phyloP scores from a whole-genome alignment of 768 basidiomycete species.

The Hypholoma sublateritium region DNA sequence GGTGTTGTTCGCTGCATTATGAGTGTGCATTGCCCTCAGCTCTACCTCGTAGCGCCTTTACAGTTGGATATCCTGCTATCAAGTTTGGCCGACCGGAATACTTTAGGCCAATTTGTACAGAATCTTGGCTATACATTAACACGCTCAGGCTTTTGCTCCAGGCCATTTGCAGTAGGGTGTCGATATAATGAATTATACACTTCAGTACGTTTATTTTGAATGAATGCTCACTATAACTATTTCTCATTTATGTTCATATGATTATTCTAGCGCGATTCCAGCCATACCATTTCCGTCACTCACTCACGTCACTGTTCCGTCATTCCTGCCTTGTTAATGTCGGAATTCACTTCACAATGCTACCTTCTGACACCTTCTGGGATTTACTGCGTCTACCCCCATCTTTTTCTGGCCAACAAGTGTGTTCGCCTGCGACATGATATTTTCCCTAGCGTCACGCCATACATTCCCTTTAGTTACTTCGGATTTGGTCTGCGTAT shows the following conservation, averaged over 20 bases:
- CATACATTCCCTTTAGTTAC: background rate
- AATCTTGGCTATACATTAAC: background rate
- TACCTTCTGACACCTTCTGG: background rate
- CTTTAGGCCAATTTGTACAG: background rate
- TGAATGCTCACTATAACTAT: no score
- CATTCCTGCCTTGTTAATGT: background rate
- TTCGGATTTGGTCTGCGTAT: background rate
- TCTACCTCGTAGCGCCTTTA: background rate
- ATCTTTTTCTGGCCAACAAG: background rate
- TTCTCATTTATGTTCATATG: no score
- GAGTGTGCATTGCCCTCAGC: background rate
- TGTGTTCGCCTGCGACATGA: background rate
- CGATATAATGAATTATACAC: no score
- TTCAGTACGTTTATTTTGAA: no score
- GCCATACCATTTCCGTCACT: background rate
- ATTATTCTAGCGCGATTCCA: background rate
- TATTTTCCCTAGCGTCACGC: background rate
- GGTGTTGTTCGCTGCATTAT: conserved; percentile 1
- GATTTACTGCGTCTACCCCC: background rate
- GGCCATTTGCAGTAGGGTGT: no score
- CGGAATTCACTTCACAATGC: background rate
- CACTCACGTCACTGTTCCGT: background rate
- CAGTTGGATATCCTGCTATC: background rate
- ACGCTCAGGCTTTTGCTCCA: background rate
- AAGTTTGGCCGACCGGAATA: background rate